Evolutionary conservation across 2,329 filamentous ascomycete species (phyloP).

Genomic region (Claviceps humidiphila): DNA sequence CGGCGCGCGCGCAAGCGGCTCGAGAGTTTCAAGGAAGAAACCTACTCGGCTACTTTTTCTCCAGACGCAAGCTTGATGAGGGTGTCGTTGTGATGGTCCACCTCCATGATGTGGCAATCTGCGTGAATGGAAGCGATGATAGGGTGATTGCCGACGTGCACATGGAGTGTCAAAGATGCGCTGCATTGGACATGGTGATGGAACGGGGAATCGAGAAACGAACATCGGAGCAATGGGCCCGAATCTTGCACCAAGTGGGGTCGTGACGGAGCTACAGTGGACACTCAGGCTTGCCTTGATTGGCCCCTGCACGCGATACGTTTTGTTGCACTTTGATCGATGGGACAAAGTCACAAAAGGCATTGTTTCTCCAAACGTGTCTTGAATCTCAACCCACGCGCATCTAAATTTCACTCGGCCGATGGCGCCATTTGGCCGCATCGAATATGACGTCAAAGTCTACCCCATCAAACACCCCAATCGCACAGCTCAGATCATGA

Average conservation of each 20-base stretch:
- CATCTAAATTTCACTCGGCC: constrained; percentile 1
- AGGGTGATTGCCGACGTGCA: neutral
- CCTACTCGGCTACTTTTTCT: constrained; percentile 43
- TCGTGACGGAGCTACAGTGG: too few relatives aligned
- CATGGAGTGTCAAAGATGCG: neutral
- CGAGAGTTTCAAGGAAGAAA: constrained; percentile 2
- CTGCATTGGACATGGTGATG: neutral
- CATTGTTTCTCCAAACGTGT: too few relatives aligned
- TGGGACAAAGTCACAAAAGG: too few relatives aligned
- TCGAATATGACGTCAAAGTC: constrained; percentile 55
- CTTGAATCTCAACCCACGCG: too few relatives aligned
- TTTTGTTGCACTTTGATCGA: too few relatives aligned
- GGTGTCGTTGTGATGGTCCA: constrained; percentile 38
- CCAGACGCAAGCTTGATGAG: constrained; percentile 37
- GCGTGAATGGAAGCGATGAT: neutral
- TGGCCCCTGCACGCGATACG: too few relatives aligned
- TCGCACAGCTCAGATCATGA: constrained; percentile 55
- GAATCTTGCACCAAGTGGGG: too few relatives aligned
- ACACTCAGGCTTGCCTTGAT: too few relatives aligned
- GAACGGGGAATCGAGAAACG: too few relatives aligned
- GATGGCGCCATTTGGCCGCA: constrained; percentile 44
- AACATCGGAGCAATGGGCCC: too few relatives aligned
- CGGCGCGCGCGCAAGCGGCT: neutral
- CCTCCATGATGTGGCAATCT: constrained; percentile 32
- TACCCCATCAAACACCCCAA: constrained; percentile 58